These are phyloP conservation scores for Mucor racemosus DNA, from an alignment of 371 early-diverging fungal species.

Conservation along the genomic window DNA sequence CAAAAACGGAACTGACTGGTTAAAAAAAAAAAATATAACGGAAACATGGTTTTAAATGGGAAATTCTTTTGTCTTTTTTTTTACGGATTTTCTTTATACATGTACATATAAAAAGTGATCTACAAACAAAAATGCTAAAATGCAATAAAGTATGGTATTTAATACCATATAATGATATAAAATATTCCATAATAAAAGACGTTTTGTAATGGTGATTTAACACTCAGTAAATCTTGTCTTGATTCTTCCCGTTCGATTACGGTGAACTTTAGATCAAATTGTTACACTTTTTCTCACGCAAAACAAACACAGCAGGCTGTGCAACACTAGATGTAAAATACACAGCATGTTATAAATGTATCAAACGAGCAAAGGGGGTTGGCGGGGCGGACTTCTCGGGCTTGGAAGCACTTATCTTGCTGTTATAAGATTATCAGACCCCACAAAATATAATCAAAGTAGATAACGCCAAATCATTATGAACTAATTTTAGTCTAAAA, in stretches of 20 bases:
- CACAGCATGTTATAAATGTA: no score
- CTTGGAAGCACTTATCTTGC: background rate
- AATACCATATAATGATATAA: background rate
- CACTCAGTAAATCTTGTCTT: background rate
- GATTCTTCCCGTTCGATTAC: conserved; percentile 3
- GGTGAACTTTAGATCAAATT: conserved; percentile 7
- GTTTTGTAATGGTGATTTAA: background rate
- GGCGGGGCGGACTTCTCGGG: conserved; percentile 1
- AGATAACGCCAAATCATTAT: background rate
- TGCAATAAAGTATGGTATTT: background rate
- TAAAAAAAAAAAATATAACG: background rate
- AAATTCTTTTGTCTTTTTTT: background rate
- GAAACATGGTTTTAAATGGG: background rate
- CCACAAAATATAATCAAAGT: conserved; percentile 1
- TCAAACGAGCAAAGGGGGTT: no score
- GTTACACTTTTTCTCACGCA: conserved; percentile 13
- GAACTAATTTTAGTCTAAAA: conserved; percentile 6
- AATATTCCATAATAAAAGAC: background rate
- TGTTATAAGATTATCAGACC: conserved; percentile 3
- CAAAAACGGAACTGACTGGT: background rate
- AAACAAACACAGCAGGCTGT: conserved; percentile 4
- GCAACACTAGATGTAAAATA: background rate
- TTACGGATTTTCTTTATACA: background rate
- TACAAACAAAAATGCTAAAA: background rate
- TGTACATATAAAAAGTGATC: background rate